These are phyloP conservation scores for Lagenidium sp. DNA, from an alignment of 352 stramenopile genomes.

Conservation along the genomic window DNA sequence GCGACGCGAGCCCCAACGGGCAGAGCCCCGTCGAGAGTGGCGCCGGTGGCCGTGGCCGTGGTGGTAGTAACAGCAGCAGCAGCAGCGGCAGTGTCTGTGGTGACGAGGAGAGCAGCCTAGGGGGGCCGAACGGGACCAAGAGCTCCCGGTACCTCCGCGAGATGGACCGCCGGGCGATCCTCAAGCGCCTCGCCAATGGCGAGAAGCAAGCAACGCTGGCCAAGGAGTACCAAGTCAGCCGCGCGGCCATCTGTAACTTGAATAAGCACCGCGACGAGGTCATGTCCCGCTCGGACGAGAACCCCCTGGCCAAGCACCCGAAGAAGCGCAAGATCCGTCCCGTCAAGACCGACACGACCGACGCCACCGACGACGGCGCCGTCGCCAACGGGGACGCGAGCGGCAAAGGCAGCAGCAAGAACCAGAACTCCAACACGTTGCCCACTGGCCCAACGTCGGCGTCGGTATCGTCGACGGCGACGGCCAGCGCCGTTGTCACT, in stretches of 20 bases:
- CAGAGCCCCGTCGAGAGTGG: no score
- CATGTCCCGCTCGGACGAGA: constrained; percentile 28
- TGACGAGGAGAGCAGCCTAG: constrained; percentile 1
- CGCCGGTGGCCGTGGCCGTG: no score
- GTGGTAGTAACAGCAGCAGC: no score
- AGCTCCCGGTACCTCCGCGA: constrained; percentile 49
- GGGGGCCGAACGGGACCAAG: no score
- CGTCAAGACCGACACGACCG: neutral
- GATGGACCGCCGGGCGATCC: constrained; percentile 47
- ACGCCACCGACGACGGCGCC: neutral
- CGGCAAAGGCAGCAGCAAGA: neutral
- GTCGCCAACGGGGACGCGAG: neutral
- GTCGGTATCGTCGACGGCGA: neutral
- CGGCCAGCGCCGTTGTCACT: neutral
- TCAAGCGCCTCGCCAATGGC: constrained; percentile 34
- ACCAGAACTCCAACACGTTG: neutral
- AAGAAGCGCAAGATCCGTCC: constrained; percentile 23
- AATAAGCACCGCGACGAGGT: constrained; percentile 49
- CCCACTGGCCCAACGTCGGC: neutral
- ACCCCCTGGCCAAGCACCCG: constrained; percentile 46
- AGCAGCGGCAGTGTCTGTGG: constrained; percentile 1
- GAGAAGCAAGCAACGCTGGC: constrained; percentile 56
- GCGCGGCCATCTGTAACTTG: constrained; percentile 50
- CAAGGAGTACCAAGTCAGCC: constrained; percentile 54
- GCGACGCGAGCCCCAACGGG: no score